Conservation (phyloP, 2,329 filamentous ascomycete species). For the Thielaviopsis cerberus region DNA sequence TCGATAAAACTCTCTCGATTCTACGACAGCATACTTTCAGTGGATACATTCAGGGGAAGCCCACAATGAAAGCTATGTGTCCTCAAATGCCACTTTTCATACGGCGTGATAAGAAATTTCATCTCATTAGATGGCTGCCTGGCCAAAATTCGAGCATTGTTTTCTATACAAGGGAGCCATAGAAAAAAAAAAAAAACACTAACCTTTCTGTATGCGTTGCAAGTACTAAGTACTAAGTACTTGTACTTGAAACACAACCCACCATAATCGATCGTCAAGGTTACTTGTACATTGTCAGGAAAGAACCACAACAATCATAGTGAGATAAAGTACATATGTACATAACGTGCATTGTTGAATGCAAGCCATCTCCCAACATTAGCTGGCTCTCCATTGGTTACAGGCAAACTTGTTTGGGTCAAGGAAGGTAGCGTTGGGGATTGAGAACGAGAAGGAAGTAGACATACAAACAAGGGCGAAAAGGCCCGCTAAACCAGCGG, state of each 20-base stretch:
- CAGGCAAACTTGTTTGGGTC: neutral
- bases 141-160: neutral
- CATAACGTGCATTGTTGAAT: constrained; percentile 1
- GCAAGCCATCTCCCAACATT: constrained; percentile 6
- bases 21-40: neutral
- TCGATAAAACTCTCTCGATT: neutral
- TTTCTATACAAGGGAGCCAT: too few relatives aligned
- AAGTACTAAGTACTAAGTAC: neutral
- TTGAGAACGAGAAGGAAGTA: neutral
- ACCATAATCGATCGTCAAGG: neutral
- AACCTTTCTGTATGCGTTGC: too few relatives aligned
- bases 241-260: neutral
- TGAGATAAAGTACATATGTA: neutral
- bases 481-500: neutral
- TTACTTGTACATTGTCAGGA: neutral
- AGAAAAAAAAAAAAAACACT: too few relatives aligned
- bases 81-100: neutral
- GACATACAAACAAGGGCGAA: neutral
- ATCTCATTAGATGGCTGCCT: neutral
- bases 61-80: neutral
- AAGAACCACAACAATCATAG: neutral
- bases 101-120: neutral
- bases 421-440: neutral
- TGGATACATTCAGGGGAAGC: neutral
- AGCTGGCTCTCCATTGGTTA: constrained; percentile 2